Evolutionary conservation across 805 yeast genomes (phyloP), one percentile per base, ranked within the genome.

Genomic region (Priceomyces fermenticarens): DNA sequence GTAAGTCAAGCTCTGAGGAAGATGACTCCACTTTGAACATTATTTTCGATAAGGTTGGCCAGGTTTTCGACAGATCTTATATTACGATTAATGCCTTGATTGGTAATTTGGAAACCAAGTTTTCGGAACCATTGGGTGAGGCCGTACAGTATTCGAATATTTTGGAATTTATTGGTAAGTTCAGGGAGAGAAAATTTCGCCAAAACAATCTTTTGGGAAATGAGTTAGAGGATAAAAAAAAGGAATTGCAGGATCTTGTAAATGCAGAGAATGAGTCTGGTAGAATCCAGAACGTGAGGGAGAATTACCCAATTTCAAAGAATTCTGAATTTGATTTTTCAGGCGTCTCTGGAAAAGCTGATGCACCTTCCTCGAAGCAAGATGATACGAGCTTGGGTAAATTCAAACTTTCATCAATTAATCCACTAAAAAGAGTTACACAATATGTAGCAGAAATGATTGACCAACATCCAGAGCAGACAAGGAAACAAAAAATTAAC

Each of bases 11-110:
- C 12, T 40, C 43, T 9, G 54, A 47, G 11, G 58, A 56, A 4
- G 62, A 59, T 1, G 60, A 54, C n/a, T 49, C 51, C 5, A 64
- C 64, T 37, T 43, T 67, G 13, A 62, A 62, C 44, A 42, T 65
- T 9, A 51, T 69, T 1, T 56, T 88, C 45, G 98, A 93, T 56
- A 80, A 81, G 46, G 78, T 88, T 23, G 97, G 98, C 1, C 89
- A 86, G 54, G 84, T 89, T 1, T 81, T 87, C 47, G 98, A 93
- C 59, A 76, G 82, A 30, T 79, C 76, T 35, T 72, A 70, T 54
- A 57, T 78, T 46, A 56, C 80, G n/a, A 65, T 80, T 46, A 67
- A 80, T 51, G 57, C 73, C 1, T 67, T 83, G 9, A 75, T 80
- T 3, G 61, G 70, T 10, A 75, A 75, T 29, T 60, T 83, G 37